Evolutionary conservation across 257 asterid genomes (phyloP).

Genomic region (Rhazya stricta): DNA sequence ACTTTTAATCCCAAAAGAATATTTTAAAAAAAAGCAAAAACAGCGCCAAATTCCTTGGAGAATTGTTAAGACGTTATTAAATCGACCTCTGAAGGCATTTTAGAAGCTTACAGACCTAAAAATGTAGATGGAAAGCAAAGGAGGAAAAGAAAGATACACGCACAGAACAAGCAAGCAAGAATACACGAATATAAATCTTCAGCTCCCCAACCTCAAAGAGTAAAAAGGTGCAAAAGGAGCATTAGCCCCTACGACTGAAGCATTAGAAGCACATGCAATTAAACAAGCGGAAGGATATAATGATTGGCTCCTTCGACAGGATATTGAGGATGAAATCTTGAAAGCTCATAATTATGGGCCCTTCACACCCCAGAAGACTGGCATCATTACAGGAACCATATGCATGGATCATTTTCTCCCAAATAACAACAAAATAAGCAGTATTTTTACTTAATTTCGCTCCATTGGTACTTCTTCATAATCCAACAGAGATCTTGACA

Average conservation of each 20-base stretch:
- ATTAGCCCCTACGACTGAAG: neutral
- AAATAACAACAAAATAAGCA: neutral
- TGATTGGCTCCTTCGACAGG: neutral
- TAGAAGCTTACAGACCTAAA: neutral
- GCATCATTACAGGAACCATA: neutral
- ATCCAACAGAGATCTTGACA: neutral
- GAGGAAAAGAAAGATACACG: neutral
- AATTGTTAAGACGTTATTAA: neutral
- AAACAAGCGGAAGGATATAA: neutral
- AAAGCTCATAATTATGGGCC: neutral
- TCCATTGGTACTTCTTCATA: neutral
- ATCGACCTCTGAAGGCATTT: neutral
- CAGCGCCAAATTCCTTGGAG: too few relatives aligned
- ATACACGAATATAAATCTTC: neutral
- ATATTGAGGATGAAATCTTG: neutral
- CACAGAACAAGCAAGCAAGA: neutral
- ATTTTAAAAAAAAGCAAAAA: neutral
- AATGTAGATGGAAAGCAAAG: neutral
- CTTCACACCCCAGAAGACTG: neutral
- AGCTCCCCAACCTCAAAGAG: neutral
- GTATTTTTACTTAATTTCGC: neutral
- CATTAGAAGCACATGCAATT: neutral
- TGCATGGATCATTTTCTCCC: neutral
- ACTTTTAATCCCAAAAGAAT: neutral
- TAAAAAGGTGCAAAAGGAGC: neutral